Base-by-base conservation (phyloP, 2,329 filamentous ascomycete genomes). In the Orbilia ellipsospora region DNA sequence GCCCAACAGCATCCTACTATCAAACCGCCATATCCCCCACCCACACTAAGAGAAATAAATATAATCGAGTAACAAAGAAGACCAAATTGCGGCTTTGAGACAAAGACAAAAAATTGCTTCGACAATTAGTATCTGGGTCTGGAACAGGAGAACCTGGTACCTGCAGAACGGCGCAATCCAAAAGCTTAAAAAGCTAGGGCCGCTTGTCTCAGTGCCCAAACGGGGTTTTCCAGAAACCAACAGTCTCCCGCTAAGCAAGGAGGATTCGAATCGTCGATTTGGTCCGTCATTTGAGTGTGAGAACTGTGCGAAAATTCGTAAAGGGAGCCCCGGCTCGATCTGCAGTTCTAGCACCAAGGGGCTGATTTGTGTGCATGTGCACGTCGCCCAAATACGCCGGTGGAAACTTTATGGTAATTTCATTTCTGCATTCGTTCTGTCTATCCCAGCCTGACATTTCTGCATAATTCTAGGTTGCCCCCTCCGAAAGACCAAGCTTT, bases 101-200 rank as follows among this genome's bases (percentile, higher is more conserved):
- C 56, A 68, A 63, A 67, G 52, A 36, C 31, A 36, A 36, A 36
- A 10, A 36, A 36, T 36, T 10, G 13, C 8, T 23, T 72, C 20
- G 42, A 66, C 13, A 66, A 45, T 48, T 62, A 48, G 48, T 44
- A 63, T 57, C 42, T 50, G 45, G 51, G 40, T 51, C 63, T 59
- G 70, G 70, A 74, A 74, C 63, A 68, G 70, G 70, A 68, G 69
- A 74, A 68, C 70, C 63, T 67, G 64, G 70, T 74, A 68, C 70
- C 70, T 74, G 70, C 70, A 74, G 70, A 50, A 73, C 62, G 64
- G 28, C 51, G 50, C 50, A 55, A 56, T 56, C 40, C 51, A 50
- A 45, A 36, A 48, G 26, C 51, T 40, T 61, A 65, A 55, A 48
- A 61, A 48, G 65, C 60, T 73, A 61, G 65, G 61, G 60, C 60